Conservation (phyloP, 2,329 filamentous ascomycete genomes). For the Trichoderma polysporum region DNA sequence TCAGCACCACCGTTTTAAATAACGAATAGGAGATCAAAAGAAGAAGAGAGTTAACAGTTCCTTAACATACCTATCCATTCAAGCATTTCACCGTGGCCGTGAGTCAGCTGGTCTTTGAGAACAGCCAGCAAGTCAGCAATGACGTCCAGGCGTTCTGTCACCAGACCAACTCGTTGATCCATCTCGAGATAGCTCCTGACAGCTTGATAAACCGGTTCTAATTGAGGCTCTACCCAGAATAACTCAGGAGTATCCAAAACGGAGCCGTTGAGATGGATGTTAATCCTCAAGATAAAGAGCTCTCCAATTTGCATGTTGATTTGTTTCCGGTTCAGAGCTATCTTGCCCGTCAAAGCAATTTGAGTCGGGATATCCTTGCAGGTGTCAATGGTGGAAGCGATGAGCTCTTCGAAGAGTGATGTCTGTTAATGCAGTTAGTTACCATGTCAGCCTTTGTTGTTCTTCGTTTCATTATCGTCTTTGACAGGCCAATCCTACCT, state of each 20-base stretch:
- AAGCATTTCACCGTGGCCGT: conserved; percentile 85
- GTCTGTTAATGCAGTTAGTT: conserved; percentile 54
- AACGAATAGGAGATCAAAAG: background rate
- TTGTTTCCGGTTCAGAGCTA: conserved; percentile 80
- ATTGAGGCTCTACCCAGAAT: conserved; percentile 96
- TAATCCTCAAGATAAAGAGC: conserved; percentile 95
- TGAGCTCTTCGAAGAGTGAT: conserved; percentile 91
- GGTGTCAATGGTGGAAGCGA: conserved; percentile 88
- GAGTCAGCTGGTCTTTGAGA: conserved; percentile 90
- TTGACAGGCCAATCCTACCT: conserved; percentile 50
- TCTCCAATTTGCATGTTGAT: conserved; percentile 99
- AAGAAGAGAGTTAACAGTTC: background rate
- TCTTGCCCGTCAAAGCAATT: conserved; percentile 89
- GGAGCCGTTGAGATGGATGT: conserved; percentile 95
- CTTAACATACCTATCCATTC: conserved; percentile 77
- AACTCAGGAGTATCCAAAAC: conserved; percentile 95
- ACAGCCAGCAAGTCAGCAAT: conserved; percentile 92
- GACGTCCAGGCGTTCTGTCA: conserved; percentile 83
- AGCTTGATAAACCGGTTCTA: conserved; percentile 94
- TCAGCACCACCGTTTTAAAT: conserved; percentile 20
- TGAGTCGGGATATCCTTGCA: conserved; percentile 92
- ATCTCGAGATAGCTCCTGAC: conserved; percentile 96
- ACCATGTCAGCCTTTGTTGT: background rate
- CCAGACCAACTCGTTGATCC: conserved; percentile 86
- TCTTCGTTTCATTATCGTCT: background rate